Conservation (phyloP, 169 alveolate species). For the Eimeria zaria region DNA sequence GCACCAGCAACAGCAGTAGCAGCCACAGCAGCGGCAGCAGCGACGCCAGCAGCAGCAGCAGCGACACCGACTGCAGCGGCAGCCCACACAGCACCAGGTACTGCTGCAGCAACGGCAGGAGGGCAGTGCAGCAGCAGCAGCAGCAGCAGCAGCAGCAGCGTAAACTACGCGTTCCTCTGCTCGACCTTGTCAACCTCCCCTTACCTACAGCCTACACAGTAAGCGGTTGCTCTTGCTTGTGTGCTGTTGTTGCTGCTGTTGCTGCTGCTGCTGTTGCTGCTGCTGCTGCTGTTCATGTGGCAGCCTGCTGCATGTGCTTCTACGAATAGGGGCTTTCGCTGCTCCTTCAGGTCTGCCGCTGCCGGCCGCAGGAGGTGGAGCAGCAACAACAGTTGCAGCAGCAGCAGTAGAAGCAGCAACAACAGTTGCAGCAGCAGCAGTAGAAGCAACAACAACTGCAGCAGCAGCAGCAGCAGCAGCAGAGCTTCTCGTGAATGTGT, state of each 20-base stretch:
- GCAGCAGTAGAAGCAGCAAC: not conserved
- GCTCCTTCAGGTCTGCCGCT: not conserved
- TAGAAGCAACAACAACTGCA: too few relatives aligned
- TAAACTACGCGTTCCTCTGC: not conserved
- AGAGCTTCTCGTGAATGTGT: not conserved
- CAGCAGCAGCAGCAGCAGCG: constrained; percentile 15
- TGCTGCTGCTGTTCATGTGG: constrained; percentile 19
- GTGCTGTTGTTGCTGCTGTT: constrained; percentile 30
- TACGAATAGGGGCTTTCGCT: not conserved
- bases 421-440: too few relatives aligned
- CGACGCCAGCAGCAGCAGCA: not conserved
- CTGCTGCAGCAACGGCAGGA: constrained; percentile 43
- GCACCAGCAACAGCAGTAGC: not conserved
- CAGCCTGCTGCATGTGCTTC: not conserved
- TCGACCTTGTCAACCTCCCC: not conserved
- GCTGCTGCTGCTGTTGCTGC: constrained; percentile 30
- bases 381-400: not conserved
- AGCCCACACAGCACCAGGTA: not conserved
- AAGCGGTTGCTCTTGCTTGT: constrained; percentile 29
- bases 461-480: constrained; percentile 62
- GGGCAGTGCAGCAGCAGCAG: constrained; percentile 24
- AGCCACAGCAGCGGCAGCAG: not conserved
- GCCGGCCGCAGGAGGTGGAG: not conserved
- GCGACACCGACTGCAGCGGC: constrained; percentile 4
- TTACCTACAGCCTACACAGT: constrained; percentile 32